Base-by-base conservation (phyloP, 192 early-diverging fungal genomes). In the Haplosporangium gracile region DNA sequence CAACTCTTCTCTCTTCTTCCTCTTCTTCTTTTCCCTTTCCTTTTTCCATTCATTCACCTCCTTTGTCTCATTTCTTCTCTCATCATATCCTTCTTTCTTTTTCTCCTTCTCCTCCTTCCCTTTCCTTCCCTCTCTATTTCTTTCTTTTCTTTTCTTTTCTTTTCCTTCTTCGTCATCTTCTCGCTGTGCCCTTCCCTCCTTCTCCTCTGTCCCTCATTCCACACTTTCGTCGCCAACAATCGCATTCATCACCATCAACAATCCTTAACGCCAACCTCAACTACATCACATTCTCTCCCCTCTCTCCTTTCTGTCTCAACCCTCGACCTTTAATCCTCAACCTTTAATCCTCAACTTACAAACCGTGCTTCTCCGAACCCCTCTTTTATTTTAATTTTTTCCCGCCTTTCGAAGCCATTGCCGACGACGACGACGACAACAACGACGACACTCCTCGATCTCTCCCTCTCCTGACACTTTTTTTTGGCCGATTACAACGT, bases 81-180 rank as follows among this genome's bases (percentile, higher is more conserved):
- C 55, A 26, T 40, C 75, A 74, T 26, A 22, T 39, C 63, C 49
- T 57, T 70, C 63, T 75, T 40, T 47, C 69, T 34, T 43, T 55
- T 72, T 81, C 71, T 75, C n/a, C 47, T 63, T 72, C 29, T 45
- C 87, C 80, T 63, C 78, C 53, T 16, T 65, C 34, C 51, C 55
- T 43, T 32, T 57, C 60, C 39, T 26, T 53, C 24, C 18, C 9
- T 53, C 29, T 55, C 53, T 24, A 6, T 75, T 43, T 2, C 65
- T 11, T n/a, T 69, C 63, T 22, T 34, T 36, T n/a, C 13, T n/a
- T 53, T 26, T 42, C 7, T 55, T 55, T 5, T 47, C 24, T 4
- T 70, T 55, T 29, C 34, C 22, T 75, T 42, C 7, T 47, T 32
- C 15, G n/a, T 22, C 29, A 10, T 40, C 60, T 10, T 65, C 75